phyloP scores from a whole-genome alignment of 495 filamentous ascomycete species.

The Achaetomiella virescens region DNA sequence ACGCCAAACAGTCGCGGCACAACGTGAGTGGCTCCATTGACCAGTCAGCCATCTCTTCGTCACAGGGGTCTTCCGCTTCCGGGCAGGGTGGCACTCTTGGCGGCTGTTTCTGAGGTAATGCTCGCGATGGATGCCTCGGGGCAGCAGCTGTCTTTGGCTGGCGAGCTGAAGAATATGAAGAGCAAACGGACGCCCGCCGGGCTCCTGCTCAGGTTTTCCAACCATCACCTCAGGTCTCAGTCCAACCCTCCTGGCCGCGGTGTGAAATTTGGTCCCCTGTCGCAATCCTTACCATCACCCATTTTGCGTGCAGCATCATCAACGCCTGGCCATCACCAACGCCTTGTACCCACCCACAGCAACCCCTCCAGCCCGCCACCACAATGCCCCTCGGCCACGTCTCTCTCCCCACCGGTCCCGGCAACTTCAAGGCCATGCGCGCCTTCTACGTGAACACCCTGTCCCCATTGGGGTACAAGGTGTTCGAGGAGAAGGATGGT shows the following conservation, averaged over 20 bases:
- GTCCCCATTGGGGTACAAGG: conserved; percentile 31
- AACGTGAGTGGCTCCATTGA: conserved; percentile 2
- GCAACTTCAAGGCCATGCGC: conserved; percentile 28
- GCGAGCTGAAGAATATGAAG: not conserved
- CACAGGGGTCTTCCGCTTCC: not conserved
- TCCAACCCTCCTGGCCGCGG: too few relatives aligned
- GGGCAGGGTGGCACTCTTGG: not conserved
- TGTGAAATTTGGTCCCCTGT: too few relatives aligned
- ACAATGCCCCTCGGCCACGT: conserved; percentile 29
- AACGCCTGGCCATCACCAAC: not conserved
- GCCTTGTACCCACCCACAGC: not conserved
- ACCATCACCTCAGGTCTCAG: too few relatives aligned
- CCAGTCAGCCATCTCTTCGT: not conserved
- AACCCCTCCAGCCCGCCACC: not conserved
- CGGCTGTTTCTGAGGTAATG: not conserved
- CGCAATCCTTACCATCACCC: too few relatives aligned
- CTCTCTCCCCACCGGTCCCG: conserved; percentile 23
- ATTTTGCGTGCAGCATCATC: too few relatives aligned
- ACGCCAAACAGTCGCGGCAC: conserved; percentile 8
- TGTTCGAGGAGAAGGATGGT: conserved; percentile 28
- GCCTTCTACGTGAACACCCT: conserved; percentile 38
- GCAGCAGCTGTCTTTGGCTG: not conserved
- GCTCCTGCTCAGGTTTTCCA: not conserved
- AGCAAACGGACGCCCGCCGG: not conserved
- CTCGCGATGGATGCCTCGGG: not conserved